Conservation (phyloP, 2,329 filamentous ascomycete species). For the Didymosphaeria variabile region DNA sequence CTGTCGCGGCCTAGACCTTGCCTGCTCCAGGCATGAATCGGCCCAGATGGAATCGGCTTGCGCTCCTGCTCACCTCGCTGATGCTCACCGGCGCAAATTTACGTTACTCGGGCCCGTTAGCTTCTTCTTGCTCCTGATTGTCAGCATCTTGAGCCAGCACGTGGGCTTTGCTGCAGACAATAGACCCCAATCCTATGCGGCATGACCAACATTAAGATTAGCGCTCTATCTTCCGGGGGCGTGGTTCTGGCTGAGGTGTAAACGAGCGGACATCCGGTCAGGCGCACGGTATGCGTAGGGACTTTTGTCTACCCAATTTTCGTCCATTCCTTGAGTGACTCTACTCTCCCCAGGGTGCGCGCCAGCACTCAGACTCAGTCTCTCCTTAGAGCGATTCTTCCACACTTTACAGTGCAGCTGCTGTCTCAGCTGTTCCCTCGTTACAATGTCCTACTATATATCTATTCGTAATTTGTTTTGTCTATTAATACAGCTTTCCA, state of each 20-base stretch:
- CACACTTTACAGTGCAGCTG: neutral
- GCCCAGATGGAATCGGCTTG: neutral
- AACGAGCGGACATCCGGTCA: neutral
- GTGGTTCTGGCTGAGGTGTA: neutral
- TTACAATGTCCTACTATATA: neutral
- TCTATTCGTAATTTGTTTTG: conserved; percentile 3
- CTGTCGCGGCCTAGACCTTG: neutral
- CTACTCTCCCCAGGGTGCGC: neutral
- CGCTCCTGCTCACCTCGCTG: neutral
- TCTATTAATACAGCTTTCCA: neutral
- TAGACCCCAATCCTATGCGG: neutral
- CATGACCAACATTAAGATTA: conserved; percentile 1
- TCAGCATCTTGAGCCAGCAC: neutral
- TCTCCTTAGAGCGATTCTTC: neutral
- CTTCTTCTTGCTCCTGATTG: neutral
- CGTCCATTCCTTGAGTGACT: neutral
- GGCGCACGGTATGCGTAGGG: neutral
- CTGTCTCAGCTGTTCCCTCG: neutral
- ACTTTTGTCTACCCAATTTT: neutral
- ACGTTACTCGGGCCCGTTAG: conserved; percentile 10
- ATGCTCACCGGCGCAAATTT: neutral
- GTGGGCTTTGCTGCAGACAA: neutral
- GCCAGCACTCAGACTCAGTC: neutral
- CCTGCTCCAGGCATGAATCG: neutral
- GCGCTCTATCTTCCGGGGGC: neutral